A percentile compares a stretch with the other conserved stretches of the same genome.
phyloP scores from a whole-genome alignment of 2,329 filamentous ascomycete genomes.

The Colletotrichum eremochloae region DNA sequence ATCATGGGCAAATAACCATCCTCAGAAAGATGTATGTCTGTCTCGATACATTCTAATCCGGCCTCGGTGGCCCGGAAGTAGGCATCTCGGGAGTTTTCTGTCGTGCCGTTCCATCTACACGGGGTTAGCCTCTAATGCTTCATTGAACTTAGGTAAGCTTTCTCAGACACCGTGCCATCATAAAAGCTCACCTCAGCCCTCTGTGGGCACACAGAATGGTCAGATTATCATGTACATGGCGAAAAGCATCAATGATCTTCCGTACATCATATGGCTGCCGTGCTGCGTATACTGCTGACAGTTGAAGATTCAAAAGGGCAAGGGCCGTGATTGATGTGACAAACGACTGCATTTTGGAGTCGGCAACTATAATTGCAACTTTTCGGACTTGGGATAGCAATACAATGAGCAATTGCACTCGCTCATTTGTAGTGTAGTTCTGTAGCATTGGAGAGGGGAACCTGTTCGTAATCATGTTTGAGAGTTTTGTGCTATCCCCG shows the following conservation, averaged over 20 bases:
- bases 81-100: conserved; percentile 12
- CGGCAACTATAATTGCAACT: neutral
- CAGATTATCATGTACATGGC: conserved; percentile 9
- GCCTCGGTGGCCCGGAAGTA: conserved; percentile 15
- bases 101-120: conserved; percentile 9
- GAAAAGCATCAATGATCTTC: conserved; percentile 21
- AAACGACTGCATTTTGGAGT: neutral
- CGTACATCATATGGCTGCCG: conserved; percentile 19
- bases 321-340: neutral
- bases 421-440: neutral
- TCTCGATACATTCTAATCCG: conserved; percentile 19
- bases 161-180: no score
- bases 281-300: neutral
- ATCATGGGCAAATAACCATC: conserved; percentile 19
- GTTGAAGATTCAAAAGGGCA: neutral
- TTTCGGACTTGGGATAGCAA: neutral
- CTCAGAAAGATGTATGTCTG: conserved; percentile 16
- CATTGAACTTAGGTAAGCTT: no score
- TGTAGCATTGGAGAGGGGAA: neutral
- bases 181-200: neutral
- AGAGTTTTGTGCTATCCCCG: neutral
- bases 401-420: neutral
- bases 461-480: neutral
- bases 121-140: neutral
- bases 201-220: conserved; percentile 16